Conservation (phyloP, 805 yeast genomes). For the Hanseniaspora guilliermondii region DNA sequence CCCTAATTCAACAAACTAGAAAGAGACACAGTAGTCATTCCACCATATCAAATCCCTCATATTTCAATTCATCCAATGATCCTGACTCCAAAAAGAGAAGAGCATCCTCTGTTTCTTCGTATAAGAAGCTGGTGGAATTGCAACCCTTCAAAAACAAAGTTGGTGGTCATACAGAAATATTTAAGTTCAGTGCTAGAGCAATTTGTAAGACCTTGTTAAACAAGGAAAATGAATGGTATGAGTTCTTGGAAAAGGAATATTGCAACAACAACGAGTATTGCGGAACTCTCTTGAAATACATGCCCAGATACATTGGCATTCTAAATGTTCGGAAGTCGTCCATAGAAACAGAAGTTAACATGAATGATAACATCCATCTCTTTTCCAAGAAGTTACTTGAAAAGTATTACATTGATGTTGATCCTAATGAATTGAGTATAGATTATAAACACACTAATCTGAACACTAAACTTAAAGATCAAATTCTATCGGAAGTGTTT, state of each 20-base stretch:
- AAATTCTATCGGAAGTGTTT: slow-evolving; percentile 62
- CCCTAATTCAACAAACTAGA: background rate
- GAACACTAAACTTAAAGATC: slow-evolving; percentile 57
- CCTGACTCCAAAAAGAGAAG: slow-evolving; percentile 18
- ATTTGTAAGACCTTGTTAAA: slow-evolving; percentile 88
- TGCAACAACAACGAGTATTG: slow-evolving; percentile 31
- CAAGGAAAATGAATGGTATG: slow-evolving; percentile 86
- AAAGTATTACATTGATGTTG: slow-evolving; percentile 22
- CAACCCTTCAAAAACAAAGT: slow-evolving; percentile 88
- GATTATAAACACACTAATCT: slow-evolving; percentile 49
- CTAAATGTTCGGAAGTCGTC: slow-evolving; percentile 70
- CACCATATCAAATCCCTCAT: background rate
- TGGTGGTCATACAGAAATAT: slow-evolving; percentile 97
- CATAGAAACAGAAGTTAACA: slow-evolving; percentile 50
- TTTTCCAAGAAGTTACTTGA: slow-evolving; percentile 71
- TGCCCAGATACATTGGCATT: slow-evolving; percentile 94
- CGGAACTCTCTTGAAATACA: slow-evolving; percentile 61
- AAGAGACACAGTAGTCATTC: slow-evolving; percentile 6
- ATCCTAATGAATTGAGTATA: slow-evolving; percentile 14
- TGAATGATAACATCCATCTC: slow-evolving; percentile 85
- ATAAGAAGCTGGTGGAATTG: slow-evolving; percentile 45
- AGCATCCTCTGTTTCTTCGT: slow-evolving; percentile 20
- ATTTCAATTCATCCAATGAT: slow-evolving; percentile 11
- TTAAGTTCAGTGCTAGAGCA: slow-evolving; percentile 78
- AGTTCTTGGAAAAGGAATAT: slow-evolving; percentile 53